Conservation (phyloP, 768 basidiomycete genomes). For the Mycena epipterygia region DNA sequence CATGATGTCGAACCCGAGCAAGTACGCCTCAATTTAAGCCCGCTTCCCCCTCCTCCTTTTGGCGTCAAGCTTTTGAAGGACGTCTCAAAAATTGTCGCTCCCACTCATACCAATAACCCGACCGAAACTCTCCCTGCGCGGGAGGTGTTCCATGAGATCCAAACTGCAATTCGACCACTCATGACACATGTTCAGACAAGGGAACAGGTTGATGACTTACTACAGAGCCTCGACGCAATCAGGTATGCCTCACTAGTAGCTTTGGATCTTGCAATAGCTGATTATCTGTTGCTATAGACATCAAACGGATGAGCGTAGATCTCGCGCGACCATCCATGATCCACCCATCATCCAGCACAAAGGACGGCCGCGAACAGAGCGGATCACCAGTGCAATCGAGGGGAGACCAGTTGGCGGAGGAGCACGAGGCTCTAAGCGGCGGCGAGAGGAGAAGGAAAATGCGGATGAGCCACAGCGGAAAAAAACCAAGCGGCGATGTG, state of each 20-base stretch:
- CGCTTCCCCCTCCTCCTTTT: background rate
- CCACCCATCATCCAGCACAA: slow-evolving; percentile 39
- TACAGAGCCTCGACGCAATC: background rate
- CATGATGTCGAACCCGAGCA: background rate
- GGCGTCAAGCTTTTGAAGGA: background rate
- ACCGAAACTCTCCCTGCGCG: slow-evolving; percentile 3
- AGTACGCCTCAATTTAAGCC: background rate
- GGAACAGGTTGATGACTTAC: background rate
- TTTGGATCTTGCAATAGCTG: background rate
- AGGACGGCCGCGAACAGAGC: slow-evolving; percentile 37
- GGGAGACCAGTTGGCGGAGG: slow-evolving; percentile 27
- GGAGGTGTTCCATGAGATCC: slow-evolving; percentile 11
- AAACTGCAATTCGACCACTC: background rate
- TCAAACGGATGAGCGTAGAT: background rate
- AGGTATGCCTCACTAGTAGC: background rate
- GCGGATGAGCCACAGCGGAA: background rate
- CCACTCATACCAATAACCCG: background rate
- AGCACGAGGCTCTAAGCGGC: background rate
- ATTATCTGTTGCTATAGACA: background rate
- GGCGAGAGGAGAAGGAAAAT: slow-evolving; percentile 27
- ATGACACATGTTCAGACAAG: background rate
- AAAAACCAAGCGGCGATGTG: slow-evolving; percentile 26
- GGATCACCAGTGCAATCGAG: slow-evolving; percentile 40
- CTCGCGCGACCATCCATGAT: slow-evolving; percentile 35
- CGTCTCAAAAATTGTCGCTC: background rate